These are phyloP conservation scores for Russula sp. DNA, from an alignment of 768 basidiomycete species.

Conservation along the genomic window DNA sequence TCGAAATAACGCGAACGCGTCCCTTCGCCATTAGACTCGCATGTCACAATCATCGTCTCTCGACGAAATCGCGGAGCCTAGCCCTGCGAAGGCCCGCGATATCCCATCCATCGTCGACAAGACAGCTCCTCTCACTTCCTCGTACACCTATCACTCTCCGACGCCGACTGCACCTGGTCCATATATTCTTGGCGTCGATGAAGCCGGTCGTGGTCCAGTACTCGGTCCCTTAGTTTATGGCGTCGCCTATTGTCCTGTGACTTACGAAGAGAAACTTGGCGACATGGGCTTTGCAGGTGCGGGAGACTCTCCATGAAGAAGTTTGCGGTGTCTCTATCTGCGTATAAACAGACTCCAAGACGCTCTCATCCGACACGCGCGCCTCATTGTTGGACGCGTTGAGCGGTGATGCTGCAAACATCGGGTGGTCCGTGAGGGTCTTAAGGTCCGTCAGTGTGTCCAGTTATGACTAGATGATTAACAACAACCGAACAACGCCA, in stretches of 20 bases:
- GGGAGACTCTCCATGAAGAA: constrained; percentile 20
- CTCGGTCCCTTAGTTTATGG: constrained; percentile 96
- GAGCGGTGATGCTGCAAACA: constrained; percentile 62
- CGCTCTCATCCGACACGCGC: constrained; percentile 69
- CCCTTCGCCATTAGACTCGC: not conserved
- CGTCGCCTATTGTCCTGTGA: constrained; percentile 84
- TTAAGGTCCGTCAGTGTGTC: constrained; percentile 17
- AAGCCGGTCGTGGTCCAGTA: constrained; percentile 95
- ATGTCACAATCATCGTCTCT: constrained; percentile 18
- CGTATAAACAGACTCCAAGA: constrained; percentile 77
- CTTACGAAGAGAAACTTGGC: constrained; percentile 72
- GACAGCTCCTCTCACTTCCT: constrained; percentile 56
- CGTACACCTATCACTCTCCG: constrained; percentile 77
- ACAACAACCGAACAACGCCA: constrained; percentile 38
- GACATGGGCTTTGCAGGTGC: constrained; percentile 87
- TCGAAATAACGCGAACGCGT: constrained; percentile 30
- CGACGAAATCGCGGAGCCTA: constrained; percentile 1
- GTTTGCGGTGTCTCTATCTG: not conserved
- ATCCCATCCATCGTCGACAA: constrained; percentile 61
- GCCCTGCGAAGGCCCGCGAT: constrained; percentile 4
- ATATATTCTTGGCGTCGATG: constrained; percentile 98
- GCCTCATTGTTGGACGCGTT: constrained; percentile 62
- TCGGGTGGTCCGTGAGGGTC: constrained; percentile 82
- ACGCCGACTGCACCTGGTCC: constrained; percentile 67
- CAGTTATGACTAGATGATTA: not conserved